phyloP scores from a whole-genome alignment of 1,284 basidiomycete species.

The Hypsizygus ulmarius region DNA sequence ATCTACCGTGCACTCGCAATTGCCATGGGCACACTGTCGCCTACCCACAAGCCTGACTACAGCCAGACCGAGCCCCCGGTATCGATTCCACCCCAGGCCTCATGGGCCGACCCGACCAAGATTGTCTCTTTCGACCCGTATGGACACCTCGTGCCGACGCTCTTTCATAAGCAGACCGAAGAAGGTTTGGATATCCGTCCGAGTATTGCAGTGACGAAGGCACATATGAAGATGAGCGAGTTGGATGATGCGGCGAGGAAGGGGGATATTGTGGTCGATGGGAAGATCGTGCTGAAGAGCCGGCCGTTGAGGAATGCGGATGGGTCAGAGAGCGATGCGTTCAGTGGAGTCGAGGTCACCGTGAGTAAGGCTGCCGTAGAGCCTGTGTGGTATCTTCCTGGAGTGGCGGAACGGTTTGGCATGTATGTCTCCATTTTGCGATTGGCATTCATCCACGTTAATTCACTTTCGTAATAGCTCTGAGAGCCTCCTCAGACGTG shows the following conservation, averaged over 20 bases:
- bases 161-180: slow-evolving; percentile 70
- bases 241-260: slow-evolving; percentile 79
- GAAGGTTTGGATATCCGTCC: slow-evolving; percentile 74
- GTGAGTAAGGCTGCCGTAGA: slow-evolving; percentile 90
- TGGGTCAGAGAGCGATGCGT: slow-evolving; percentile 52
- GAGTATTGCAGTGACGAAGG: slow-evolving; percentile 87
- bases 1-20: slow-evolving; percentile 93
- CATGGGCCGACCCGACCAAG: slow-evolving; percentile 80
- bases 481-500: slow-evolving; percentile 81
- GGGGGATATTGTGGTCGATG: slow-evolving; percentile 79
- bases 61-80: slow-evolving; percentile 89
- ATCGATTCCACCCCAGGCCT: slow-evolving; percentile 73
- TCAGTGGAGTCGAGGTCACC: slow-evolving; percentile 84
- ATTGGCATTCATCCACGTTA: slow-evolving; percentile 6
- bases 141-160: slow-evolving; percentile 86
- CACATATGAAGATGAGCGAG: slow-evolving; percentile 89
- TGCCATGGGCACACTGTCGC: slow-evolving; percentile 86
- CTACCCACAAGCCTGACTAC: slow-evolving; percentile 86
- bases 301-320: slow-evolving; percentile 60
- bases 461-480: slow-evolving; percentile 45
- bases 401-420: slow-evolving; percentile 86
- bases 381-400: slow-evolving; percentile 94
- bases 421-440: slow-evolving; percentile 55
- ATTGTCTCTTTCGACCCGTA: slow-evolving; percentile 96
- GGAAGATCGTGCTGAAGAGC: slow-evolving; percentile 76